phyloP scores from a whole-genome alignment of 176 grass and related monocot species.

The Juncus effusus region DNA sequence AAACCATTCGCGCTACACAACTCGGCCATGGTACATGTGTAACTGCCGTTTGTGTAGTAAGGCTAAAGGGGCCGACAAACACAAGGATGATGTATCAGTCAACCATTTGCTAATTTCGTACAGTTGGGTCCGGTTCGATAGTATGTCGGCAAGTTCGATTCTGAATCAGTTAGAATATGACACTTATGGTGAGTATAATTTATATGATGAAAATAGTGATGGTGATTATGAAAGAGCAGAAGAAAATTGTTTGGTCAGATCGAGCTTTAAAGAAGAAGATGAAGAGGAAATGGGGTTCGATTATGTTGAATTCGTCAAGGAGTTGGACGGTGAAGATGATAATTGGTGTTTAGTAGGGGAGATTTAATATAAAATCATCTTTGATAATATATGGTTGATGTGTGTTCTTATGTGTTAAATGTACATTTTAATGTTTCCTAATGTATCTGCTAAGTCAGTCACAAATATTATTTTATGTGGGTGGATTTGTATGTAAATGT shows the following conservation, averaged over 20 bases:
- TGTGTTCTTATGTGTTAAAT: no score
- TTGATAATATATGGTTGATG: no score
- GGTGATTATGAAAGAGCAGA: neutral
- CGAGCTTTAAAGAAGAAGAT: neutral
- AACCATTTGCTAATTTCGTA: slow-evolving; percentile 13
- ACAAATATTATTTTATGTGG: no score
- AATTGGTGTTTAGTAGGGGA: slow-evolving; percentile 16
- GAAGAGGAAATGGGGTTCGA: slow-evolving; percentile 14
- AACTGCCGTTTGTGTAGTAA: slow-evolving; percentile 5
- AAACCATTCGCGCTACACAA: slow-evolving; percentile 17
- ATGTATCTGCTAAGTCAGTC: no score
- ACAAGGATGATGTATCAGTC: slow-evolving; percentile 5
- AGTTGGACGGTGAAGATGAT: slow-evolving; percentile 6
- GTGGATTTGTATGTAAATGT: no score
- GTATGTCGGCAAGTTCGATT: slow-evolving; percentile 19
- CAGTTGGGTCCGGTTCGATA: slow-evolving; percentile 2
- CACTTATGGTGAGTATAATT: neutral
- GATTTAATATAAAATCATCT: neutral
- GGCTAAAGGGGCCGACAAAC: slow-evolving; percentile 12
- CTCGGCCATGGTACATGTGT: neutral
- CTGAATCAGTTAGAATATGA: slow-evolving; percentile 15
- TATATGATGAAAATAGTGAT: neutral
- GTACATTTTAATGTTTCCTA: no score
- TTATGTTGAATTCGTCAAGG: slow-evolving; percentile 18
- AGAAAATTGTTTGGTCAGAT: neutral